Evolutionary conservation across 176 grass and related monocot genomes (phyloP), one percentile per base, ranked within the genome.

Genomic region (Musa itinerans): DNA sequence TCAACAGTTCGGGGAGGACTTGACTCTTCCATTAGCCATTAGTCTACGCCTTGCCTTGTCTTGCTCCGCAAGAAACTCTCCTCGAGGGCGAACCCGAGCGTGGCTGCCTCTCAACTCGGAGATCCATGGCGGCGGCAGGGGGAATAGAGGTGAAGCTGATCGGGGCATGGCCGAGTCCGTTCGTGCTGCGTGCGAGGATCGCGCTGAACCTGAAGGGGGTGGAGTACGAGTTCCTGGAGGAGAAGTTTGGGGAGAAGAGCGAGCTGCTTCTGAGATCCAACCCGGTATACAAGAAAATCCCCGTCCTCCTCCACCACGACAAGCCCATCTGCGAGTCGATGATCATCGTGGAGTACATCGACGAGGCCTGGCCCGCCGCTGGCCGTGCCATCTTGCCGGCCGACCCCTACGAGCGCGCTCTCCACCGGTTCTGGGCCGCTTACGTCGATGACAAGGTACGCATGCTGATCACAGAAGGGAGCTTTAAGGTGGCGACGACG

Each of bases 291-390:
- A 73, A 73, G 71, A 73, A 73, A 48, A 73, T 73, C 0, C 71
- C 71, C 0, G 71, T 73, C 11, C 52, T 54, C 64, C 10, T 67
- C 64, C 64, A 29, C 25, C 2, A 29, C 48, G 88, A 58, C 51
- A 73, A 53, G 57, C 69, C 83, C 62, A 58, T 90, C 52, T 72
- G 24, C 26, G 81, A 90, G 78, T 90, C 88, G 1, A 13, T 79
- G 16, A 43, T 90, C 80, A 86, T 90, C 54, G 22, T 86, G 1
- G 1, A 90, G 71, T 92, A 89, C 70, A 29, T 92, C 67, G 90
- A 84, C 54, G 84, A 86, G 65, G 87, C 54, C 62, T 89, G 90
- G 90, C 15, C 73, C 65, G 63, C 82, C 8, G 1, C 8, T 8
- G 4, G 25, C 25, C 11, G 64, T 9, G n/a, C 74, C 49, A 64